Conservation (phyloP, 2,329 filamentous ascomycete species). For the Bipolaris gigantea region DNA sequence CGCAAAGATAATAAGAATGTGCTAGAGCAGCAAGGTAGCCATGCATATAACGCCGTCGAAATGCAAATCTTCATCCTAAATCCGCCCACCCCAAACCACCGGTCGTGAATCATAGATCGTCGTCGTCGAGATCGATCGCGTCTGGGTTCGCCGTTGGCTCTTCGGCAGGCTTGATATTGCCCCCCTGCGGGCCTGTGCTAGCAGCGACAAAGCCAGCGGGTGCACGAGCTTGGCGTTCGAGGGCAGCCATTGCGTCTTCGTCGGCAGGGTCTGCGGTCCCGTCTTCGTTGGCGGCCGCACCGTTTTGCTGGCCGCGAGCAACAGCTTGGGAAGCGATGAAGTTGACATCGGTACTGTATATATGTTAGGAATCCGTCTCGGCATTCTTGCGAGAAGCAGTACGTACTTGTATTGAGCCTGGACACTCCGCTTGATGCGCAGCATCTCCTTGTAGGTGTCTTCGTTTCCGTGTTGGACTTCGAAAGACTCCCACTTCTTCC, state of each 20-base stretch:
- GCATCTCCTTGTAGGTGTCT: slow-evolving; percentile 99
- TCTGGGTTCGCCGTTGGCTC: slow-evolving; percentile 71
- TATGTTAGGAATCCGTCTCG: slow-evolving; percentile 38
- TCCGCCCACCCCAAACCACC: slow-evolving; percentile 9
- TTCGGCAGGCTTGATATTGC: slow-evolving; percentile 53
- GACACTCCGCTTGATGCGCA: slow-evolving; percentile 94
- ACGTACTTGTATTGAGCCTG: slow-evolving; percentile 91
- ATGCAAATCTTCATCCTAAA: slow-evolving; percentile 15
- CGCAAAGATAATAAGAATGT: slow-evolving; percentile 8
- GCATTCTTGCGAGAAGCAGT: background rate
- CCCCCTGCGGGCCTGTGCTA: slow-evolving; percentile 70
- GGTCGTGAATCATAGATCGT: slow-evolving; percentile 39
- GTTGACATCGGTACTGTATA: slow-evolving; percentile 80
- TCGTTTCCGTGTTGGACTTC: slow-evolving; percentile 98
- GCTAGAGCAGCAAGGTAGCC: slow-evolving; percentile 11
- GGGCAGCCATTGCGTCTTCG: slow-evolving; percentile 82
- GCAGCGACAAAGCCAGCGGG: slow-evolving; percentile 90
- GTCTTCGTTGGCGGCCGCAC: slow-evolving; percentile 48
- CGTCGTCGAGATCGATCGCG: slow-evolving; percentile 70
- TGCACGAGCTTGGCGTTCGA: slow-evolving; percentile 86
- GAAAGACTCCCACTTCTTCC: slow-evolving; percentile 96
- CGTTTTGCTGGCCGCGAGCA: slow-evolving; percentile 71
- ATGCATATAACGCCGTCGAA: slow-evolving; percentile 12
- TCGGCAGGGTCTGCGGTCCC: slow-evolving; percentile 49
- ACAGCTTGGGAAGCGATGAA: slow-evolving; percentile 97